Evolutionary conservation across 2,329 filamentous ascomycete species (phyloP), one percentile per base, ranked within the genome.

Genomic region (Arthroderma sp.): DNA sequence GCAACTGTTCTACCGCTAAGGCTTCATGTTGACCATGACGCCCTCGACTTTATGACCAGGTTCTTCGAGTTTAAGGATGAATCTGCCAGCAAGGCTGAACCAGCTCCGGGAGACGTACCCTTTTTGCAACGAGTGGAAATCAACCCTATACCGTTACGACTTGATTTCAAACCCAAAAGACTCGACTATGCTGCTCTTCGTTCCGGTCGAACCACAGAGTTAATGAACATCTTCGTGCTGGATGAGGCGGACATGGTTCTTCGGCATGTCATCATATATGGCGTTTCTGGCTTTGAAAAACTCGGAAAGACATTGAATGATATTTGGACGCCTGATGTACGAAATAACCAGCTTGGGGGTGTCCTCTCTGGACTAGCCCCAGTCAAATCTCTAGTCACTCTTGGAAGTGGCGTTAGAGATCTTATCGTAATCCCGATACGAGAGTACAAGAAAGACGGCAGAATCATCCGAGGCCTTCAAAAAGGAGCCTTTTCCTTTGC

Each of bases 61-160:
- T 98, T 98, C 76, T 98, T 98, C 66, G 91, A 95, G 66, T 98
- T 98, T 78, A 94, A 95, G 67, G 90, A 96, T 64, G 87, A 91
- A 41, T 75, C 75, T 1, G 66, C 66, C 0, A 65, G 70, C 13
- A 62, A 63, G 31, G 54, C 64, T 6, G 33, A 28, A 31, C 38
- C 60, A 5, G 80, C 82, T 0, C 79, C 83, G 1, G 83, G 83
- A 49, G 90, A 94, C 56, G 75, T 86, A 5, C 88, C 89, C 0
- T 98, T 96, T 70, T 77, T 98, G 1, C 91, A 97, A 68, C 82
- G 93, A 56, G 85, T 89, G 1, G 93, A 97, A 72, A 79, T 98
- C 51, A 87, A 88, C 62, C 82, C 87, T 2, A 81, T 98, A 23
- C 84, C 84, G 1, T 80, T 98, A 57, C 90, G 87, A 66, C 82